These are phyloP conservation scores for Oryza nivara DNA, from an alignment of 176 grass and related monocot species.

Conservation along the genomic window DNA sequence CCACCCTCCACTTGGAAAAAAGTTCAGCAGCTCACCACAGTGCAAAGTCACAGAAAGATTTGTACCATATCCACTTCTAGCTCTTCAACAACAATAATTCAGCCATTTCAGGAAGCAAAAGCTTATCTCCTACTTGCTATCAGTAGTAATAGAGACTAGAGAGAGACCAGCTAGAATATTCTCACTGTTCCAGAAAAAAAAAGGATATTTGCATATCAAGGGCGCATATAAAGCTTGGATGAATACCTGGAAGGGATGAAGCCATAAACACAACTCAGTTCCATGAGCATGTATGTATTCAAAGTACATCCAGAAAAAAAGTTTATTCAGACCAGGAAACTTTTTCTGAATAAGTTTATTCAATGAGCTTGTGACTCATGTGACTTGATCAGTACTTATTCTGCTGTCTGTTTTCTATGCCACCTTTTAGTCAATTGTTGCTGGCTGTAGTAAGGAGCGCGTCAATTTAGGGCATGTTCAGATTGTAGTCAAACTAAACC, in stretches of 20 bases:
- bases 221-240: neutral
- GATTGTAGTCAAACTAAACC: too few species aligned
- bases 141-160: neutral
- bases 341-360: neutral
- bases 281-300: neutral
- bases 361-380: neutral
- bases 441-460: neutral
- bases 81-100: constrained; percentile 4
- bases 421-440: neutral
- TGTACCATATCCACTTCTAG: neutral
- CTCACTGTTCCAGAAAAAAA: neutral
- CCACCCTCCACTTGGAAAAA: neutral
- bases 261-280: neutral
- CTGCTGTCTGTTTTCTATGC: too few species aligned
- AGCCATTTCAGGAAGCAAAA: constrained; percentile 24
- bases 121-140: neutral
- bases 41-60: neutral
- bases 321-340: neutral
- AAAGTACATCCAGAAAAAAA: neutral
- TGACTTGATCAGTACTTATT: neutral
- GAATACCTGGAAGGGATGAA: neutral
- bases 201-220: neutral
- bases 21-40: neutral
- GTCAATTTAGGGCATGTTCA: too few species aligned
- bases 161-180: neutral